A percentile compares a stretch with the other conserved stretches of the same genome.
Conservation (phyloP, 768 basidiomycete genomes). For the Russula brevipes region DNA sequence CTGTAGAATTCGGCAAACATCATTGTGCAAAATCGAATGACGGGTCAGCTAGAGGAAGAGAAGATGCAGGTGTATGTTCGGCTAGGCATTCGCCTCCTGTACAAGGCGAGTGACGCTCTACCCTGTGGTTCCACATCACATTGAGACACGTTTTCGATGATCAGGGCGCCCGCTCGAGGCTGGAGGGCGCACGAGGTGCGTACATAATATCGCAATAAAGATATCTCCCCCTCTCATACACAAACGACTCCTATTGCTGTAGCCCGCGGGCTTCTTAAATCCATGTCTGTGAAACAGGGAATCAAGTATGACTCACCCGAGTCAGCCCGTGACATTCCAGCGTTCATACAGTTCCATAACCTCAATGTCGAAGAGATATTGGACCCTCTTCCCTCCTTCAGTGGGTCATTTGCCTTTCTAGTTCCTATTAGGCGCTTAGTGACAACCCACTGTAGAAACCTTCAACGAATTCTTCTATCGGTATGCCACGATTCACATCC, state of each 20-base stretch:
- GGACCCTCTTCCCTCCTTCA: constrained; percentile 79
- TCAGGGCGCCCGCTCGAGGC: constrained; percentile 75
- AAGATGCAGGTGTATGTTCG: constrained; percentile 97
- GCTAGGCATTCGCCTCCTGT: constrained; percentile 86
- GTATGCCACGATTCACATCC: constrained; percentile 31
- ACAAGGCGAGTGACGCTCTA: constrained; percentile 48
- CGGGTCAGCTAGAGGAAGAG: constrained; percentile 92
- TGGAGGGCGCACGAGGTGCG: constrained; percentile 84
- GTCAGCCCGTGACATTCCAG: constrained; percentile 76
- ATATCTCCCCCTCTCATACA: neutral
- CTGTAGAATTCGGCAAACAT: constrained; percentile 92
- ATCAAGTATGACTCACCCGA: constrained; percentile 85
- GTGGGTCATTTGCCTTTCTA: constrained; percentile 38
- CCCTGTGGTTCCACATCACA: neutral
- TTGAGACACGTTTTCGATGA: neutral
- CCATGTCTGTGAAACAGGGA: constrained; percentile 90
- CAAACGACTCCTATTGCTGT: constrained; percentile 6
- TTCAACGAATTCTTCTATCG: constrained; percentile 94
- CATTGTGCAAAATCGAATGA: constrained; percentile 90
- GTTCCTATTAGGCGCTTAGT: neutral
- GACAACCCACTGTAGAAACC: constrained; percentile 46
- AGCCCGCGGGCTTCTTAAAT: constrained; percentile 83
- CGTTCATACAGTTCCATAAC: constrained; percentile 87
- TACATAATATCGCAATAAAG: constrained; percentile 4
- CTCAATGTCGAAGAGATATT: constrained; percentile 77